Evolutionary conservation across 2,329 filamentous ascomycete species (phyloP), one percentile per base, ranked within the genome.

Genomic region (Phyllosticta citrichinensis): DNA sequence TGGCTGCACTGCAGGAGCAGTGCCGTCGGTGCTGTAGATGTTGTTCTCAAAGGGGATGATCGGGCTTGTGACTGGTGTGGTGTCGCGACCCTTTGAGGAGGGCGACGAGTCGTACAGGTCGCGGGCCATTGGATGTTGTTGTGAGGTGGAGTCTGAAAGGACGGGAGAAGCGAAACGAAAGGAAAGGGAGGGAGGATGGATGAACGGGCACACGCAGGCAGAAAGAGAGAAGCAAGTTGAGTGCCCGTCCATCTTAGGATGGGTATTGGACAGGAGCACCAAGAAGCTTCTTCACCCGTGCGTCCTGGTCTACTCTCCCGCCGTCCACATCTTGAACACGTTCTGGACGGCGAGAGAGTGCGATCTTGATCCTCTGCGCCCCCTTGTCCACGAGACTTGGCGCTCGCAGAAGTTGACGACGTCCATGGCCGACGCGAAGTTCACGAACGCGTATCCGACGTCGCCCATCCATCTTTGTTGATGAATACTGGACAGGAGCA

Each of bases 401-500:
- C 51, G n/a, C 54, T 60, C 58, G 51, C 65, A 52, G 63, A 72
- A 68, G 14, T 85, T 79, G 59, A 91, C 83, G 63, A 94, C 91
- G 71, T 89, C 84, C 63, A 87, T 77, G 0, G 89, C 85, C 71
- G 91, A 86, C 52, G 86, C 83, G 67, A 97, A 97, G 74, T 99
- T 97, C 76, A 99, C 91, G 75, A 97, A 99, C 0, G 91, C 93
- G 73, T 97, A 97, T 54, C 94, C 94, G 62, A 97, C 93, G 71
- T 91, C 22, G 2, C 22, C 22, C 22, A 3, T 22, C 22, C 22
- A 22, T 22, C 22, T 2, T 22, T 2, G 22, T n/a, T n/a, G 22
- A 22, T 22, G 22, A 3, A 22, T 22, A n/a, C n/a, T 22, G 22
- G 22, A 22, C 3, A 22, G 22, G 22, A 22, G 22, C 22, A 22